phyloP scores from a whole-genome alignment of 495 filamentous ascomycete genomes.

The Penicillium verhagenii region DNA sequence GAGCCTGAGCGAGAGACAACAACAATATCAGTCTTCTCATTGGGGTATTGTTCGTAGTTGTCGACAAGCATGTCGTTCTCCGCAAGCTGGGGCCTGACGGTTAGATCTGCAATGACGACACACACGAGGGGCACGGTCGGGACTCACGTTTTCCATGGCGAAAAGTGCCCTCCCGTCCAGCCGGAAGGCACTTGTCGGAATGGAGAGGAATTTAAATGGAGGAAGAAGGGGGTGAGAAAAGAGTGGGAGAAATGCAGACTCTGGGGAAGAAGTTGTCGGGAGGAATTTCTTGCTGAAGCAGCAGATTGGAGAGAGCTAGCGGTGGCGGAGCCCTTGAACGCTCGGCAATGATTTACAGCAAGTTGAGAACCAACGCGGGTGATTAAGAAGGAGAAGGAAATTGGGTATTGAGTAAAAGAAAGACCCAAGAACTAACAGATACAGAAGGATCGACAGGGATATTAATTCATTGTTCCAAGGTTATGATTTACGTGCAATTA shows the following conservation, averaged over 20 bases:
- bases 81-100: conserved; percentile 32
- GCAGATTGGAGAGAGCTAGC: conserved; percentile 29
- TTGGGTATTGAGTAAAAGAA: not conserved
- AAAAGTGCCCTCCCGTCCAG: conserved; percentile 31
- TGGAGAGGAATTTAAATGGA: conserved; percentile 2
- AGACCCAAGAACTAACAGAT: not conserved
- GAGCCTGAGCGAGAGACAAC: conserved; percentile 74
- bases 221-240: conserved; percentile 8
- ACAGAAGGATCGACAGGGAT: not conserved
- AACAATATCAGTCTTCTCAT: conserved; percentile 80
- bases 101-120: conserved; percentile 32
- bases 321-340: conserved; percentile 30
- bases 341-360: conserved; percentile 15
- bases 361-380: not conserved
- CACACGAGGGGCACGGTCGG: conserved; percentile 24
- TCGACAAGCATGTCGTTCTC: conserved; percentile 69
- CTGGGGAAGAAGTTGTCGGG: conserved; percentile 17
- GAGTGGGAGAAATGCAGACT: conserved; percentile 1
- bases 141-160: conserved; percentile 51
- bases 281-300: conserved; percentile 30
- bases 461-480: too few relatives aligned
- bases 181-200: conserved; percentile 26
- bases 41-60: conserved; percentile 65
- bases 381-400: not conserved
- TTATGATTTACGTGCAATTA: too few relatives aligned